phyloP scores from a whole-genome alignment of 1,284 basidiomycete species.

The Irpex rosettiformis region DNA sequence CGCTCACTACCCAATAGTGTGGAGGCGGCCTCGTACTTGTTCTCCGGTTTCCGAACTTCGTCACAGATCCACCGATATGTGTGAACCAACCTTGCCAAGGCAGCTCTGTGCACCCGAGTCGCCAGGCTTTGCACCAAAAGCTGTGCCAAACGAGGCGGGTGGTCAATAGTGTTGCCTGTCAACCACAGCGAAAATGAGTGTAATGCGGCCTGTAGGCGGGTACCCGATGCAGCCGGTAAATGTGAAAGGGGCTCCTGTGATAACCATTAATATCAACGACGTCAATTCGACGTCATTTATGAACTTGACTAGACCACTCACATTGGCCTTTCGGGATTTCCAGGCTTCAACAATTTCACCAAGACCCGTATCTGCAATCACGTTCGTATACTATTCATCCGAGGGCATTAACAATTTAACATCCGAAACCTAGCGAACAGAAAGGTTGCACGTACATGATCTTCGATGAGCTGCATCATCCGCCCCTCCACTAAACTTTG shows the following conservation, averaged over 20 bases:
- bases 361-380: conserved; percentile 76
- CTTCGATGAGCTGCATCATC: conserved; percentile 66
- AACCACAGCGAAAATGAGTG: conserved; percentile 67
- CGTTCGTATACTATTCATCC: conserved; percentile 56
- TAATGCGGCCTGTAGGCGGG: conserved; percentile 51
- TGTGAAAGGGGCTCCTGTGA: conserved; percentile 69
- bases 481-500: conserved; percentile 61
- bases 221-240: conserved; percentile 53
- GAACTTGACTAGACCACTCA: conserved; percentile 32
- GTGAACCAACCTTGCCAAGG: conserved; percentile 61
- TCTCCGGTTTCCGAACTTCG: conserved; percentile 68
- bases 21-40: conserved; percentile 83
- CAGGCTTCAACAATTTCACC: conserved; percentile 60
- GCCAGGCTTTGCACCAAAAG: conserved; percentile 69
- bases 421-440: not conserved
- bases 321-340: conserved; percentile 48
- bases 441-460: conserved; percentile 63
- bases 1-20: conserved; percentile 84
- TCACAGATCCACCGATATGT: conserved; percentile 74
- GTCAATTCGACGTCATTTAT: not conserved
- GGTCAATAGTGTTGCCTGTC: conserved; percentile 67
- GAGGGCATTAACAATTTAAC: not conserved
- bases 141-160: conserved; percentile 72
- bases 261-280: not conserved
- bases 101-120: conserved; percentile 69